Evolutionary conservation across 2,329 filamentous ascomycete genomes (phyloP).

Genomic region (Aspergillus bombycis): DNA sequence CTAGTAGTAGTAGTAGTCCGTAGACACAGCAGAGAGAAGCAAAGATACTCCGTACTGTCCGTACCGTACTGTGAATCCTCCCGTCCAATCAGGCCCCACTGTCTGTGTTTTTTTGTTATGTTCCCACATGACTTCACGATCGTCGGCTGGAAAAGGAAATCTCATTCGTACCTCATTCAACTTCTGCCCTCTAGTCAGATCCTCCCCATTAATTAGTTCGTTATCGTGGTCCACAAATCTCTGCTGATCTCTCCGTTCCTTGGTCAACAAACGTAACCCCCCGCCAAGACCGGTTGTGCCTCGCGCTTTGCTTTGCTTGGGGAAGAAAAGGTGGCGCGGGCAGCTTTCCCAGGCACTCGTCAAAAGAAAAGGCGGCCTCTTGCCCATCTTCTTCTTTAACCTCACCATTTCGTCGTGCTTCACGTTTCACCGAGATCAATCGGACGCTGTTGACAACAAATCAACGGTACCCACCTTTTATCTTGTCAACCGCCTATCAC

Average conservation of each 20-base stretch:
- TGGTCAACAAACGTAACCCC: conserved; percentile 15
- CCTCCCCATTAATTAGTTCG: not conserved
- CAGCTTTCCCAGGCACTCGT: conserved; percentile 2
- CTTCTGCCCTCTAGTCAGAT: not conserved
- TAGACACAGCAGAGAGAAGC: not conserved
- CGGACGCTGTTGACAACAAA: not conserved
- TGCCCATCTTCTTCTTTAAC: not conserved
- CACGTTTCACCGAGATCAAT: not conserved
- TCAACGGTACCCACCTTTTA: not conserved
- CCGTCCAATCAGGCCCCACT: not conserved
- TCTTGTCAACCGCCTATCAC: conserved; percentile 9
- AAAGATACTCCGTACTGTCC: not conserved
- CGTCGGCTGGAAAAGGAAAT: not conserved
- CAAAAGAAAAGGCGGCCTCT: not conserved
- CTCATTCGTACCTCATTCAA: not conserved
- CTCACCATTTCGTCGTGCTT: not conserved
- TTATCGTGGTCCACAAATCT: not conserved
- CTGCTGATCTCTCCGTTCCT: conserved; percentile 16
- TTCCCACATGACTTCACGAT: conserved; percentile 7
- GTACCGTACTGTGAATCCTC: not conserved
- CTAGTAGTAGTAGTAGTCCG: too few species aligned
- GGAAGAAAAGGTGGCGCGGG: not conserved
- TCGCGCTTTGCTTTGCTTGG: not conserved
- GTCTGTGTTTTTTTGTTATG: conserved; percentile 2
- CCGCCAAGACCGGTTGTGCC: conserved; percentile 1